phyloP scores from a whole-genome alignment of 345 rosid species.

The Limnanthes douglasii region DNA sequence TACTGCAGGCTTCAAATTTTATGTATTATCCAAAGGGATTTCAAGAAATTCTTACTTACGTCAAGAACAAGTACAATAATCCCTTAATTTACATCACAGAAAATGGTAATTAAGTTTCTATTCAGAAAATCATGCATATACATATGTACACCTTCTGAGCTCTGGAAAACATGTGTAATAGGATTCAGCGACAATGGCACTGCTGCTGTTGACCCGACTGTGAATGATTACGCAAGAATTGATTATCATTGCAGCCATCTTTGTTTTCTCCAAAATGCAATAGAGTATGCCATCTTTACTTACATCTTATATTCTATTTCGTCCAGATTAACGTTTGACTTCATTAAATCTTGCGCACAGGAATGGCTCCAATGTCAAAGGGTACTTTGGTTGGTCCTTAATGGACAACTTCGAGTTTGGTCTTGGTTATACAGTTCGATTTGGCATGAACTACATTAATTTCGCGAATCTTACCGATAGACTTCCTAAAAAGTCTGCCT shows the following conservation, averaged over 20 bases:
- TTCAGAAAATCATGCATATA: neutral
- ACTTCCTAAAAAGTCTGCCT: neutral
- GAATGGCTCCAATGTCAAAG: neutral
- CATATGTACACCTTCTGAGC: neutral
- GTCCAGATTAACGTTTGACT: too few species aligned
- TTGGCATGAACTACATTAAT: neutral
- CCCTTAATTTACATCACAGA: neutral
- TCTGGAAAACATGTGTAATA: too few species aligned
- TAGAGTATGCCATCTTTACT: neutral
- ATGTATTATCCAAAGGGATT: neutral
- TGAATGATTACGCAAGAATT: neutral
- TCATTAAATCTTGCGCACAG: too few species aligned
- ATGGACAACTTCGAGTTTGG: conserved; percentile 1
- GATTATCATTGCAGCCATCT: neutral
- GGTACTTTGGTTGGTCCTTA: conserved; percentile 2
- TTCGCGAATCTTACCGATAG: neutral
- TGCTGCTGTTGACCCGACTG: neutral
- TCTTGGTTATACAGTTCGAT: neutral
- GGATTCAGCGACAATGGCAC: neutral
- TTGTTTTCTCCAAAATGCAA: neutral
- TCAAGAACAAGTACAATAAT: neutral
- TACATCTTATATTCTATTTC: too few species aligned
- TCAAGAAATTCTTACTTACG: neutral
- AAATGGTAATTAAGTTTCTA: neutral
- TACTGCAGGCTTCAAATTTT: neutral